These are phyloP conservation scores for Suhomyces atakaporum DNA, from an alignment of 1,139 yeast species.

Conservation along the genomic window DNA sequence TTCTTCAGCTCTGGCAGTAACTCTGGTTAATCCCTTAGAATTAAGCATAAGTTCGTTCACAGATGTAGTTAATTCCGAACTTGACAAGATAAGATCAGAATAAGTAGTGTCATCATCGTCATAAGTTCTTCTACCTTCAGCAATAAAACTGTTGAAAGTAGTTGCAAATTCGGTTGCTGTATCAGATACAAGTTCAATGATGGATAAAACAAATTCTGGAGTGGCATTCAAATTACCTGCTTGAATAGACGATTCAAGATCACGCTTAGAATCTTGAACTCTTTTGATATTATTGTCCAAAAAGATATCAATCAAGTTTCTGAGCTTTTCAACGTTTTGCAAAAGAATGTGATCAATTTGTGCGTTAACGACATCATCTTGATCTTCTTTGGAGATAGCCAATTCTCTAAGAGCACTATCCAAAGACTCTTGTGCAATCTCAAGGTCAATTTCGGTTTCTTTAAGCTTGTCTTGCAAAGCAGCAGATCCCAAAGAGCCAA, in stretches of 20 bases:
- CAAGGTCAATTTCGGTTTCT: slow-evolving; percentile 78
- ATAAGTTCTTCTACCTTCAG: slow-evolving; percentile 64
- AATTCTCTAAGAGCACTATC: slow-evolving; percentile 69
- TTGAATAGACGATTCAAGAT: slow-evolving; percentile 76
- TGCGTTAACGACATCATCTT: slow-evolving; percentile 57
- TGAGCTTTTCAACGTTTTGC: slow-evolving; percentile 53
- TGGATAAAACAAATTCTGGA: slow-evolving; percentile 68
- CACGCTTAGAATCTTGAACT: slow-evolving; percentile 72
- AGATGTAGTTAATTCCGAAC: slow-evolving; percentile 67
- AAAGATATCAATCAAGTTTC: slow-evolving; percentile 69
- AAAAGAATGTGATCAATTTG: slow-evolving; percentile 58
- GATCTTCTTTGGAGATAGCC: slow-evolving; percentile 56
- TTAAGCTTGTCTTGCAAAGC: slow-evolving; percentile 50
- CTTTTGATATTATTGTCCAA: slow-evolving; percentile 69
- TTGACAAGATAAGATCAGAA: slow-evolving; percentile 59
- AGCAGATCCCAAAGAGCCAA: slow-evolving; percentile 12
- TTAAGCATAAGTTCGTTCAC: slow-evolving; percentile 67
- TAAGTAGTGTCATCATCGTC: slow-evolving; percentile 63
- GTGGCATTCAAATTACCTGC: slow-evolving; percentile 82
- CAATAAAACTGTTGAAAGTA: slow-evolving; percentile 73
- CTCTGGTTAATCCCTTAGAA: slow-evolving; percentile 67
- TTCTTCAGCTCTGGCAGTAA: slow-evolving; percentile 54
- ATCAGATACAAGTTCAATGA: slow-evolving; percentile 70
- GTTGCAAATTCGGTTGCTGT: slow-evolving; percentile 81
- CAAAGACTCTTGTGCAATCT: slow-evolving; percentile 77